Evolutionary conservation across 306 rosid species (phyloP).

Genomic region (Cucumis melo): DNA sequence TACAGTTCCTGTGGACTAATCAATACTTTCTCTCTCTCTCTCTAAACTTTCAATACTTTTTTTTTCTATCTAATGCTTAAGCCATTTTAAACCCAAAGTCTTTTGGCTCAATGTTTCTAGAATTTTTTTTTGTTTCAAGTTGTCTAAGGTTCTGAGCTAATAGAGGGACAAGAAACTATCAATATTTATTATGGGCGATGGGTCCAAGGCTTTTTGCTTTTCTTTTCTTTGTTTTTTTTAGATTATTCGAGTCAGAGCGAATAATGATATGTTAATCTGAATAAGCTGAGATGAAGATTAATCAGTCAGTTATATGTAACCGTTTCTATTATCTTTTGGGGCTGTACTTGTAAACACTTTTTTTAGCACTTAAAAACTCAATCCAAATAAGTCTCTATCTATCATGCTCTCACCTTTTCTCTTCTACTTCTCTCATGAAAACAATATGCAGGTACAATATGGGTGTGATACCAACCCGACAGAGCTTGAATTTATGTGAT

Average conservation of each 20-base stretch:
- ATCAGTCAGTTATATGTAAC: background rate
- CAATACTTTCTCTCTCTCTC: no score
- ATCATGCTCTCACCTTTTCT: background rate
- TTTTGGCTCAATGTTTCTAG: background rate
- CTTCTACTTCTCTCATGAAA: background rate
- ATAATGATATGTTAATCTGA: background rate
- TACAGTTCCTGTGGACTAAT: background rate
- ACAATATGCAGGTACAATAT: constrained; percentile 51
- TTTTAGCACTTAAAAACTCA: no score
- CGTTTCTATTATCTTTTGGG: background rate
- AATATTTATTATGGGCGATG: background rate
- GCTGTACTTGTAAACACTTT: no score
- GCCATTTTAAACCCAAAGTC: background rate
- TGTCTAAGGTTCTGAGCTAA: background rate
- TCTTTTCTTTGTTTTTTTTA: background rate
- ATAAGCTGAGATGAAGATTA: background rate
- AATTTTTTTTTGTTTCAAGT: background rate
- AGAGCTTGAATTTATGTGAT: constrained; percentile 63
- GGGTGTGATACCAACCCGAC: constrained; percentile 78
- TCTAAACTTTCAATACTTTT: background rate
- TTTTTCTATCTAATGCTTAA: background rate
- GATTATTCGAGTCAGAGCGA: background rate
- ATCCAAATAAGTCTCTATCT: background rate
- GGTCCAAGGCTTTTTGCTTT: background rate
- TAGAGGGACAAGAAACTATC: background rate